Conservation (phyloP, 345 rosid species). For the Cardamine occulta region DNA sequence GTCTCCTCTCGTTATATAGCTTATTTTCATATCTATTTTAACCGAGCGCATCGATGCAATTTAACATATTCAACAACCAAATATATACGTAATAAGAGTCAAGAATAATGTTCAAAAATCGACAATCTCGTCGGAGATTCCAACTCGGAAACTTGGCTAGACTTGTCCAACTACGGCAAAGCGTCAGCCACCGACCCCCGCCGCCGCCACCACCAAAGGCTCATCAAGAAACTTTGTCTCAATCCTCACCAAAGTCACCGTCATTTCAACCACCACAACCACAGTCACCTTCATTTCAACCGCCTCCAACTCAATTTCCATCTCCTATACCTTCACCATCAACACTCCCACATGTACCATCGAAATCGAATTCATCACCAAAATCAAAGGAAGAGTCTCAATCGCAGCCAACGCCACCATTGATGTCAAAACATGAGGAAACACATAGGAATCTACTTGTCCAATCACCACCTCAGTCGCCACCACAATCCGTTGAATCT, state of each 20-base stretch:
- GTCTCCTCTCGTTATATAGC: slow-evolving; percentile 21
- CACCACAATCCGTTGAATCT: not conserved
- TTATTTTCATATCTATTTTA: not conserved
- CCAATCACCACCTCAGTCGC: slow-evolving; percentile 13
- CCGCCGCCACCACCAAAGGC: slow-evolving; percentile 3
- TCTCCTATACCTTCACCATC: slow-evolving; percentile 19
- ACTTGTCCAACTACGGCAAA: slow-evolving; percentile 42
- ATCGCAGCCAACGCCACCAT: not conserved
- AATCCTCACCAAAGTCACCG: slow-evolving; percentile 28
- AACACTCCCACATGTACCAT: not conserved
- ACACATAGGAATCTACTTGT: not conserved
- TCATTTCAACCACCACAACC: not conserved
- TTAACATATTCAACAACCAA: not conserved
- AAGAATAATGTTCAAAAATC: slow-evolving; percentile 35
- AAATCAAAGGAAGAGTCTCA: not conserved
- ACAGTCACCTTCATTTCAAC: not conserved
- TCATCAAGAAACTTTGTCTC: slow-evolving; percentile 17
- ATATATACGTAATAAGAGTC: not conserved
- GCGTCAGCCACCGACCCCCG: slow-evolving; percentile 25
- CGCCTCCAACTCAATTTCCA: not conserved
- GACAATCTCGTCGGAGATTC: slow-evolving; percentile 41
- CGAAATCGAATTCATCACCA: slow-evolving; percentile 6
- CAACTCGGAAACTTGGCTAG: slow-evolving; percentile 44
- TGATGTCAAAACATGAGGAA: not conserved
- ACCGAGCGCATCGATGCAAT: not conserved